Evolutionary conservation across 129 eudicot genomes (phyloP).

Genomic region (Flaveria bidentis): DNA sequence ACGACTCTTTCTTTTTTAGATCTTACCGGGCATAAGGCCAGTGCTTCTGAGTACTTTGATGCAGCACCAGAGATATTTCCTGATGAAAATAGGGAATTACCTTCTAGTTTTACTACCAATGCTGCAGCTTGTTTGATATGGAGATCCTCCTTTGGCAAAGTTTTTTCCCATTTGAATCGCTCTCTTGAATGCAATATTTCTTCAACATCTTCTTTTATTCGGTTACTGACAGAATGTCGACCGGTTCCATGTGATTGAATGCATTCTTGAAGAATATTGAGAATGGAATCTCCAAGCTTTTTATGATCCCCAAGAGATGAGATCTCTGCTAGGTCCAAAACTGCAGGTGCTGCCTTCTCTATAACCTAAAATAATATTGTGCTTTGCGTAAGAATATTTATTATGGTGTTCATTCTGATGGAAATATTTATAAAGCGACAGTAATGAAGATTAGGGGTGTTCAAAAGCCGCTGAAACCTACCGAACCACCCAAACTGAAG

Average conservation of each 20-base stretch:
- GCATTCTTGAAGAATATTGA: conserved; percentile 78
- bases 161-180: conserved; percentile 81
- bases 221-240: conserved; percentile 57
- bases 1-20: conserved; percentile 91
- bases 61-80: conserved; percentile 94
- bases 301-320: conserved; percentile 81
- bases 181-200: conserved; percentile 61
- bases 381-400: background rate
- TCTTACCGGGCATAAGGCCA: conserved; percentile 76
- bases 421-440: too few species aligned
- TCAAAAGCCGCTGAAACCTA: too few species aligned
- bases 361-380: conserved; percentile 48
- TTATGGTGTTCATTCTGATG: background rate
- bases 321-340: conserved; percentile 82
- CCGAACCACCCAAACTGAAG: too few species aligned
- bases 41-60: conserved; percentile 85
- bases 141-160: conserved; percentile 91
- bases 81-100: conserved; percentile 80
- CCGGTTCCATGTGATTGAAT: conserved; percentile 66
- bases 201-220: conserved; percentile 60
- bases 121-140: conserved; percentile 98
- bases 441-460: background rate
- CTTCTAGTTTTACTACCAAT: conserved; percentile 88
- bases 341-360: conserved; percentile 85
- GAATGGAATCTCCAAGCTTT: conserved; percentile 87